Evolutionary conservation across 2,329 filamentous ascomycete genomes (phyloP).

Genomic region (Scolecobasidium constrictum): DNA sequence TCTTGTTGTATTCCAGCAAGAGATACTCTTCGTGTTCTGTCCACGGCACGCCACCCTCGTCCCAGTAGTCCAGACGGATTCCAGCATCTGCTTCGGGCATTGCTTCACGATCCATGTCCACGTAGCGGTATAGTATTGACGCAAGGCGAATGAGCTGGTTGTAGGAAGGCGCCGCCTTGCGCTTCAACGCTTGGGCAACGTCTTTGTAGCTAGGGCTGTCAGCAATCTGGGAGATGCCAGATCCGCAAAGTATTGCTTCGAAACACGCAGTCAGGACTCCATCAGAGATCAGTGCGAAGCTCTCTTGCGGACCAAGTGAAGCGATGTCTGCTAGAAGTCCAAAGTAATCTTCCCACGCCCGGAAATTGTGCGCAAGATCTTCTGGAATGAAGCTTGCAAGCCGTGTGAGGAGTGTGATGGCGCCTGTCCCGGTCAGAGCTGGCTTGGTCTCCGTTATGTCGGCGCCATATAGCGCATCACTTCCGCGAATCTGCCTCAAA

Average conservation of each 20-base stretch:
- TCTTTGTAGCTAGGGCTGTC: background rate
- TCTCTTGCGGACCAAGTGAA: slow-evolving; percentile 5
- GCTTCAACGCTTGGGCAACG: background rate
- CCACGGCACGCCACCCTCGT: slow-evolving; percentile 3
- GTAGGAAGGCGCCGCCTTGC: background rate
- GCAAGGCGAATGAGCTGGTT: slow-evolving; percentile 6
- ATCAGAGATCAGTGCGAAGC: slow-evolving; percentile 4
- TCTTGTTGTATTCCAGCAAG: slow-evolving; percentile 1
- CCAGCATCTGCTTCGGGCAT: background rate
- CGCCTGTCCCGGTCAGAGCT: background rate
- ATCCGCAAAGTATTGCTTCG: slow-evolving; percentile 3
- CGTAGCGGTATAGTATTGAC: slow-evolving; percentile 1
- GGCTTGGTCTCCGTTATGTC: slow-evolving; percentile 4
- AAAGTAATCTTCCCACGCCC: slow-evolving; percentile 10
- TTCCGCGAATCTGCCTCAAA: background rate
- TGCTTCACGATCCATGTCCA: slow-evolving; percentile 2
- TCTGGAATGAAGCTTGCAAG: slow-evolving; percentile 3
- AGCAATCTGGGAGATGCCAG: background rate
- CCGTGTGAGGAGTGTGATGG: slow-evolving; percentile 3
- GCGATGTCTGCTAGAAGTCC: slow-evolving; percentile 9
- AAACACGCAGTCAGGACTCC: slow-evolving; percentile 8
- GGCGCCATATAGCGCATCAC: slow-evolving; percentile 3
- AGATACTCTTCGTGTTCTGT: background rate
- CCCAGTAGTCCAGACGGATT: background rate
- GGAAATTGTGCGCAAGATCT: slow-evolving; percentile 5